Evolutionary conservation across 805 yeast species (phyloP).

Genomic region (Wickerhamomyces chambardii): DNA sequence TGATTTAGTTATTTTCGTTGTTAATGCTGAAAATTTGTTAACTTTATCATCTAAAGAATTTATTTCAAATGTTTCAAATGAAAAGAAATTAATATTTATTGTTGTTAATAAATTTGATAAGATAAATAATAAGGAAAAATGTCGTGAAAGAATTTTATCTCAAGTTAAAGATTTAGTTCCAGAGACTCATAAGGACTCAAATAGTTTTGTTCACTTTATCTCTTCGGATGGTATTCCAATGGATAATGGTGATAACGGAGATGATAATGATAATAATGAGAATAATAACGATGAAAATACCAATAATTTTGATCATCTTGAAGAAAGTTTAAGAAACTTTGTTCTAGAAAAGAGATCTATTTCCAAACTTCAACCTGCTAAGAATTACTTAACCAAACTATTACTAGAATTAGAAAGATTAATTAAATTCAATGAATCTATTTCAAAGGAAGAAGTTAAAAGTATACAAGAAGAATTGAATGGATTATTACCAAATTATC

Average conservation of each 20-base stretch:
- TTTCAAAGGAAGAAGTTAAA: constrained; percentile 37
- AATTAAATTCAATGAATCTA: constrained; percentile 52
- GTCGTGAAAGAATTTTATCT: constrained; percentile 67
- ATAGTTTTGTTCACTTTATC: constrained; percentile 92
- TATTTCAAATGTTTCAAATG: constrained; percentile 82
- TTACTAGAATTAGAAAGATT: constrained; percentile 55
- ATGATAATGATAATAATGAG: constrained; percentile 28
- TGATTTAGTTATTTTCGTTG: constrained; percentile 92
- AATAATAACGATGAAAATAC: constrained; percentile 20
- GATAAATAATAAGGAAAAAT: constrained; percentile 72
- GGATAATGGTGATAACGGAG: too few relatives aligned
- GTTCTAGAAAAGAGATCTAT: constrained; percentile 82
- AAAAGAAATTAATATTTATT: constrained; percentile 85
- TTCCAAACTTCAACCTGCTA: constrained; percentile 89
- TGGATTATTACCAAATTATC: constrained; percentile 56
- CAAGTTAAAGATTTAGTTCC: constrained; percentile 86
- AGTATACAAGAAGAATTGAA: constrained; percentile 30
- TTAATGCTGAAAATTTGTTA: constrained; percentile 92
- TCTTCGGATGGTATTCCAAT: constrained; percentile 55
- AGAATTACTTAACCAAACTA: constrained; percentile 69
- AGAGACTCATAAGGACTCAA: constrained; percentile 79
- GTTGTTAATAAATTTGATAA: constrained; percentile 91
- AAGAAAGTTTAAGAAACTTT: constrained; percentile 77
- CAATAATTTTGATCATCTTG: constrained; percentile 63
- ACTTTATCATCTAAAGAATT: constrained; percentile 93